Conservation (phyloP, 2,329 filamentous ascomycete species). For the Xylaria sp. region DNA sequence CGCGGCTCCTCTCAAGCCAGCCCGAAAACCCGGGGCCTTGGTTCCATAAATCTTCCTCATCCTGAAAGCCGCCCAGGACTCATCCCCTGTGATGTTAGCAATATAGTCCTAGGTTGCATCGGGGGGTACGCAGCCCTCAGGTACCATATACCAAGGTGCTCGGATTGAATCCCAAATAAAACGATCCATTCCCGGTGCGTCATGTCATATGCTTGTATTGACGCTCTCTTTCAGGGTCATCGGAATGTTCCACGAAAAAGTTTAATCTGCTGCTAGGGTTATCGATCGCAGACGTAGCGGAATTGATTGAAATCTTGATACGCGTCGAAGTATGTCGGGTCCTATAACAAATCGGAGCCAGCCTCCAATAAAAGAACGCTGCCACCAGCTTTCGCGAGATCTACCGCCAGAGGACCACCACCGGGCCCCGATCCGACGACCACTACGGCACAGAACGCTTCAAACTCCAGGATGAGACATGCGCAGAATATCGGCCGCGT, state of each 20-base stretch:
- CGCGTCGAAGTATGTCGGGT: conserved; percentile 48
- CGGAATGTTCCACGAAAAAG: conserved; percentile 64
- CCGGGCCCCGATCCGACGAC: conserved; percentile 70
- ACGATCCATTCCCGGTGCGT: conserved; percentile 57
- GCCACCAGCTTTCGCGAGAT: conserved; percentile 68
- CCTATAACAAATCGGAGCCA: conserved; percentile 63
- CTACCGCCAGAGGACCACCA: conserved; percentile 66
- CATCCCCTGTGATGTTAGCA: conserved; percentile 48
- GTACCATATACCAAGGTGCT: conserved; percentile 64
- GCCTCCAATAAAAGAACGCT: conserved; percentile 70
- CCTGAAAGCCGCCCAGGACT: conserved; percentile 42
- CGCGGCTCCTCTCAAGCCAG: conserved; percentile 42
- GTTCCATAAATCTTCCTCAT: conserved; percentile 50
- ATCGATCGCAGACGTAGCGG: conserved; percentile 52
- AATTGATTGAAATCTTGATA: conserved; percentile 33
- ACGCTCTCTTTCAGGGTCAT: conserved; percentile 62
- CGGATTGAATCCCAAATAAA: conserved; percentile 63
- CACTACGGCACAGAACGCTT: conserved; percentile 44
- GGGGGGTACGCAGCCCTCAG: conserved; percentile 62
- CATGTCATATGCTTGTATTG: conserved; percentile 68
- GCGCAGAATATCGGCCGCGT: neutral
- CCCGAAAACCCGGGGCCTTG: conserved; percentile 46
- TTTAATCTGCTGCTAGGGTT: conserved; percentile 67
- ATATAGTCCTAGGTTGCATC: conserved; percentile 58
- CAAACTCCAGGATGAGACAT: neutral